Percentiles rank a stretch among this genome's conserved stretches.
These are phyloP conservation scores for Lactifluus pinguis DNA, from an alignment of 768 basidiomycete species.

Conservation along the genomic window DNA sequence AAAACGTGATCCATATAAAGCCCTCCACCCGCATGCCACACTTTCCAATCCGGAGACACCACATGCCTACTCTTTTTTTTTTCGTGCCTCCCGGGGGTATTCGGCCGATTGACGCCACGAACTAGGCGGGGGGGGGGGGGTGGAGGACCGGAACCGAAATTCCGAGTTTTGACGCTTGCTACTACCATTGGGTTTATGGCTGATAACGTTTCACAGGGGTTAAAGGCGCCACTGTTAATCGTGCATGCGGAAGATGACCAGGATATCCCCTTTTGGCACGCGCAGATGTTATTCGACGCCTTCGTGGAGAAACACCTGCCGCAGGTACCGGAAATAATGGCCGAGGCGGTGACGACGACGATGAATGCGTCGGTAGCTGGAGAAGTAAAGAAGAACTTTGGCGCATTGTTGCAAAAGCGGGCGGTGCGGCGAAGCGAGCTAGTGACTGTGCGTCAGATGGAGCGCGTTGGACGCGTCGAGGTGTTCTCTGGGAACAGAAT, in stretches of 20 bases:
- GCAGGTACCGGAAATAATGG: conserved; percentile 31
- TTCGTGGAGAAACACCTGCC: conserved; percentile 53
- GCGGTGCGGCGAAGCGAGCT: conserved; percentile 34
- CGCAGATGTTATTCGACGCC: conserved; percentile 54
- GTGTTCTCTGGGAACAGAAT: conserved; percentile 37
- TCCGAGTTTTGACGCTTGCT: not conserved
- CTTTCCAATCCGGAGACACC: not conserved
- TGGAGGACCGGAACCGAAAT: not conserved
- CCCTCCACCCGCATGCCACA: not conserved
- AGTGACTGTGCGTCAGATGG: conserved; percentile 37
- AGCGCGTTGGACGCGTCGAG: conserved; percentile 43
- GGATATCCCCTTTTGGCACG: conserved; percentile 65
- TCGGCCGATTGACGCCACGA: conserved; percentile 1
- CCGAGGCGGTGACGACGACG: conserved; percentile 14
- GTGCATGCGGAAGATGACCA: conserved; percentile 68
- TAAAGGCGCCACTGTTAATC: conserved; percentile 61
- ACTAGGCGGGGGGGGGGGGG: not conserved
- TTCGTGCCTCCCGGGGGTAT: not conserved
- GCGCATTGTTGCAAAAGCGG: conserved; percentile 33
- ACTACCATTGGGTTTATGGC: not conserved
- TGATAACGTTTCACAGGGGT: conserved; percentile 34
- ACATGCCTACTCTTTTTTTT: not conserved
- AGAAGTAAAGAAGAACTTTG: conserved; percentile 36
- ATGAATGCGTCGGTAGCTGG: conserved; percentile 24
- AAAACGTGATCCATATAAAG: not conserved